Base-by-base conservation (phyloP, 192 early-diverging fungal genomes). In the Backusella sp. region DNA sequence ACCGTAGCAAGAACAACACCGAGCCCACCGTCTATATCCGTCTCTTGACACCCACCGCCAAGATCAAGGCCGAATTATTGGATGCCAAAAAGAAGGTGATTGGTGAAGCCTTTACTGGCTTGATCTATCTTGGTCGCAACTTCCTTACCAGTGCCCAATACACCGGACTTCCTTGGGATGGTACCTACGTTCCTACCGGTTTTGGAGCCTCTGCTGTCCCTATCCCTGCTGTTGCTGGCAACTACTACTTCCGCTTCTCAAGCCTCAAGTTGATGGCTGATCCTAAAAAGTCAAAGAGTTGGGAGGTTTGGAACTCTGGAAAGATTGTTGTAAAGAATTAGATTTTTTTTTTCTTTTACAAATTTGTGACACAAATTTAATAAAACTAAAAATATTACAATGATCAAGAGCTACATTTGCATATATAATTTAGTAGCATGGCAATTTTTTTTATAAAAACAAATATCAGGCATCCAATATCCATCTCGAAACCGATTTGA, bases 181-280 rank as follows among this genome's bases (percentile, higher is more conserved):
- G 78, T 52, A 59, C 66, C 17, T 73, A 72, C 23, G 19, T 74
- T 42, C 72, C 75, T 21, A 12, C 44, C 26, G 67, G 70, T 14
- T 34, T 65, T n/a, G 37, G 42, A 9, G 30, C 39, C 11, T 62
- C 69, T 73, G 34, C 28, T 30, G 26, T 35, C 34, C 56, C 68
- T 23, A 52, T 72, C 19, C 66, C 66, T 56, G 70, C 62, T 66
- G 66, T 67, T n/a, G 23, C 65, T 41, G 82, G 78, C n/a, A 62
- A 59, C 23, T 83, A 83, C 14, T 21, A 44, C 34, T 69, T 80
- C 66, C 44, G 39, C 3, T 65, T 77, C 15, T 72, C 69, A 49
- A 79, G 78, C 37, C 70, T 83, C 4, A 77, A 77, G 44, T 44
- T 77, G 11, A 34, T 83, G 28, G 82, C 78, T 56, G 73, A 83